Evolutionary conservation across 345 rosid genomes (phyloP).

Genomic region (Tarenaya hassleriana): DNA sequence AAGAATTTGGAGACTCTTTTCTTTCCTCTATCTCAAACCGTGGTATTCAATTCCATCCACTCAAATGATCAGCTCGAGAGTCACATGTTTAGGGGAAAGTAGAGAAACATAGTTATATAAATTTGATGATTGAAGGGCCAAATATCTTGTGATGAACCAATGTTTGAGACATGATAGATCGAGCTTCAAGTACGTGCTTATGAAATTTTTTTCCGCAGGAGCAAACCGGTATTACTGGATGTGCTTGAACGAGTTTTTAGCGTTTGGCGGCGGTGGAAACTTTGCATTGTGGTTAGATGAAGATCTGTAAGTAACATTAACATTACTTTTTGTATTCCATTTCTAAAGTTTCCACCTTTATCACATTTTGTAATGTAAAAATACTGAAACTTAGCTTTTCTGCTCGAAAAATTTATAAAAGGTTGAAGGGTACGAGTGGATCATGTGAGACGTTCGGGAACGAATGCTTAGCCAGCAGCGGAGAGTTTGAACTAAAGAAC

Average conservation of each 20-base stretch:
- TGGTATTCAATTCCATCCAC: not conserved
- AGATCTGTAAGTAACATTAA: slow-evolving; percentile 83
- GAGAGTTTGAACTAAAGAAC: slow-evolving; percentile 66
- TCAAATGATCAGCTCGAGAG: slow-evolving; percentile 1
- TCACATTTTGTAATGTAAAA: not conserved
- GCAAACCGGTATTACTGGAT: slow-evolving; percentile 81
- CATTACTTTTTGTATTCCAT: slow-evolving; percentile 4
- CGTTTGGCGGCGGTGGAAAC: slow-evolving; percentile 85
- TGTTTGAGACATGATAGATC: not conserved
- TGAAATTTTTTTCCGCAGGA: slow-evolving; percentile 42
- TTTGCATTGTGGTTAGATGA: slow-evolving; percentile 75
- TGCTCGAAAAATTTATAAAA: slow-evolving; percentile 35
- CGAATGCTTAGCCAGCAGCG: slow-evolving; percentile 64
- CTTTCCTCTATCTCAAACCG: not conserved
- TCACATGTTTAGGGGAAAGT: slow-evolving; percentile 4
- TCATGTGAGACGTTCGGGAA: slow-evolving; percentile 81
- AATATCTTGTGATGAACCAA: slow-evolving; percentile 4
- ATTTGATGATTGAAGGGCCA: slow-evolving; percentile 6
- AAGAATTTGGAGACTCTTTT: slow-evolving; percentile 9
- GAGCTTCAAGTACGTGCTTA: not conserved
- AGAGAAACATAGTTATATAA: not conserved
- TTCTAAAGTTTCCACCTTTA: not conserved
- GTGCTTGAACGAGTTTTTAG: slow-evolving; percentile 81
- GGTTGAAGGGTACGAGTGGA: slow-evolving; percentile 87
- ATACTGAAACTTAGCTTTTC: slow-evolving; percentile 6